Evolutionary conservation across 2,329 filamentous ascomycete species (phyloP).

Genomic region (Neonectria faginata): DNA sequence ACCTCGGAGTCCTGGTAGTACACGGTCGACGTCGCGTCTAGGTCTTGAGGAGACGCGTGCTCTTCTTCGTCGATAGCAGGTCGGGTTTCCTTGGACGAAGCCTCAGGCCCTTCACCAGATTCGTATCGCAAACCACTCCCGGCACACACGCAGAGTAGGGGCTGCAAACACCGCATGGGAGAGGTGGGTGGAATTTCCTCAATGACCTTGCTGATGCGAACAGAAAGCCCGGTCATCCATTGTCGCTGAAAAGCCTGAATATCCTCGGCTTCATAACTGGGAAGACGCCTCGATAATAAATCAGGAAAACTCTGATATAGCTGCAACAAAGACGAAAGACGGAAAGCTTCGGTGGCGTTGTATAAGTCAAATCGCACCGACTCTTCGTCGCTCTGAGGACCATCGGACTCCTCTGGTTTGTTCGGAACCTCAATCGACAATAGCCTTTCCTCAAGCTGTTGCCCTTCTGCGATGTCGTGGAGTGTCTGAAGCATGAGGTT

Average conservation of each 20-base stretch:
- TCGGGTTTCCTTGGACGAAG: neutral
- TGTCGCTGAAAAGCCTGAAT: conserved; percentile 29
- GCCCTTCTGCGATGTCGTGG: conserved; percentile 37
- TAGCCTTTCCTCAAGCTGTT: conserved; percentile 33
- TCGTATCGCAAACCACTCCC: conserved; percentile 48
- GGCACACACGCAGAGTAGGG: conserved; percentile 51
- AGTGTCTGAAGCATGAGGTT: conserved; percentile 39
- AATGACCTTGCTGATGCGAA: conserved; percentile 45
- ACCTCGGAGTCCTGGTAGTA: neutral
- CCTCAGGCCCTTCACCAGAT: neutral
- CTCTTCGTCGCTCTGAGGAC: conserved; percentile 46
- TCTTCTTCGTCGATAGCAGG: neutral
- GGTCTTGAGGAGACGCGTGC: neutral
- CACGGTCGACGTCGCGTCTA: neutral
- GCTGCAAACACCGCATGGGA: conserved; percentile 51
- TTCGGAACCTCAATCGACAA: conserved; percentile 34
- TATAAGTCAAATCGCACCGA: conserved; percentile 48
- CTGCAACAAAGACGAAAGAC: conserved; percentile 52
- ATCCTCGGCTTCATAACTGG: conserved; percentile 24
- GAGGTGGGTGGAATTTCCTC: conserved; percentile 49
- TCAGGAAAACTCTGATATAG: conserved; percentile 55
- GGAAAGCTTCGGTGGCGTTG: conserved; percentile 53
- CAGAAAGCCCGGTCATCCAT: conserved; percentile 49
- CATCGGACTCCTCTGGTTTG: conserved; percentile 23
- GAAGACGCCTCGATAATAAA: conserved; percentile 46